Percentiles rank a stretch among this genome's conserved stretches.
These are phyloP conservation scores for Vitis rotundifolia DNA, from an alignment of 164 flowering plant genomes.

Conservation along the genomic window DNA sequence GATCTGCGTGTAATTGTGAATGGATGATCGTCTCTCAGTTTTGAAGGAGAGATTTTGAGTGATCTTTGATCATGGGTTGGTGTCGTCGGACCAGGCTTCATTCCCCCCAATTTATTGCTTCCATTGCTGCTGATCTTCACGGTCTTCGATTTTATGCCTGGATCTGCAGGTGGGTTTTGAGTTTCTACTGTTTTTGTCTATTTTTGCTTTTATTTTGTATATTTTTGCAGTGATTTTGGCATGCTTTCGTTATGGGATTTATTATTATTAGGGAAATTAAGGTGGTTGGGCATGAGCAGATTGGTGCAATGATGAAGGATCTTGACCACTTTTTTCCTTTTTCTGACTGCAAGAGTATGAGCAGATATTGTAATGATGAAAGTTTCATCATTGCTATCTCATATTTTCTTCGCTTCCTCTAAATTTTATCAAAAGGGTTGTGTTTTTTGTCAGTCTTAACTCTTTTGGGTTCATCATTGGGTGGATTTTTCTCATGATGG, in stretches of 20 bases:
- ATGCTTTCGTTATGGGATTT: not conserved
- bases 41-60: not conserved
- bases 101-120: constrained; percentile 60
- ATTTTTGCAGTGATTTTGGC: constrained; percentile 3
- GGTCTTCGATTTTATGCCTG: not conserved
- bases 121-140: not conserved
- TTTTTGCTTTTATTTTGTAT: not conserved
- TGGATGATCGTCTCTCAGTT: not conserved
- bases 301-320: constrained; percentile 60
- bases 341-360: constrained; percentile 25
- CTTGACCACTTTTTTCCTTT: constrained; percentile 31
- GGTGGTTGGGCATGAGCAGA: constrained; percentile 35
- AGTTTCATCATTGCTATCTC: constrained; percentile 43
- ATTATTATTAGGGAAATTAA: constrained; percentile 9
- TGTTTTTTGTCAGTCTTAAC: constrained; percentile 33
- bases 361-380: constrained; percentile 1
- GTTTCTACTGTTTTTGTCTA: not conserved
- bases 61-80: constrained; percentile 17
- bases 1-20: not conserved
- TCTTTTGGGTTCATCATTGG: constrained; percentile 28
- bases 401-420: constrained; percentile 2
- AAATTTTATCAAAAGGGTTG: constrained; percentile 5
- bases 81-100: constrained; percentile 86
- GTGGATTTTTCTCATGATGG: constrained; percentile 36
- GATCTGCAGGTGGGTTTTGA: constrained; percentile 16